Evolutionary conservation across 2,329 filamentous ascomycete genomes (phyloP).

Genomic region (Aurifilum marmelostoma): DNA sequence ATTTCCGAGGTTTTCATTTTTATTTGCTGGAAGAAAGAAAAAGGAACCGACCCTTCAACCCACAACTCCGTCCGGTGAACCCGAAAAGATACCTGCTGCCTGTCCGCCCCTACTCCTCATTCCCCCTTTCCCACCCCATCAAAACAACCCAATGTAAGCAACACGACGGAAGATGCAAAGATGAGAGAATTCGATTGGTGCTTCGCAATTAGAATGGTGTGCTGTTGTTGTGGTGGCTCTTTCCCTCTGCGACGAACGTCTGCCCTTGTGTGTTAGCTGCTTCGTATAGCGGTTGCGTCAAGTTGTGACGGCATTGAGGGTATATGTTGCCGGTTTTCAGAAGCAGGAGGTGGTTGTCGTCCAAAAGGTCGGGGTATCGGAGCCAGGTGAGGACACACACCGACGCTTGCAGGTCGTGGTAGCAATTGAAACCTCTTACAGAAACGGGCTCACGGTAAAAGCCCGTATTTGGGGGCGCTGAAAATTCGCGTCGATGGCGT

Average conservation of each 20-base stretch:
- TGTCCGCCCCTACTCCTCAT: neutral
- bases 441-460: neutral
- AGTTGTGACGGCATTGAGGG: neutral
- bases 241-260: neutral
- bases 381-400: neutral
- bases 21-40: neutral
- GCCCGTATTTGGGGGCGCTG: neutral
- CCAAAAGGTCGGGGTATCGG: neutral
- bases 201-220: neutral
- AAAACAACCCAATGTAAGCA: neutral
- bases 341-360: neutral
- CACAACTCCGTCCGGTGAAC: slow-evolving; percentile 29
- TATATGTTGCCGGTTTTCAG: neutral
- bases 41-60: neutral
- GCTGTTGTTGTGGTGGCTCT: neutral
- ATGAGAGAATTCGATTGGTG: neutral
- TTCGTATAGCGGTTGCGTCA: neutral
- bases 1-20: neutral
- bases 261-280: neutral
- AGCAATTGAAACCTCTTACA: neutral
- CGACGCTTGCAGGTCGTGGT: neutral
- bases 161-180: neutral
- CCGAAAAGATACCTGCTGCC: slow-evolving; percentile 18
- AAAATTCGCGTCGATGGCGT: neutral
- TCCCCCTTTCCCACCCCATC: neutral